Base-by-base conservation (phyloP, 768 basidiomycete species). In the Psilocybe cyanescens region DNA sequence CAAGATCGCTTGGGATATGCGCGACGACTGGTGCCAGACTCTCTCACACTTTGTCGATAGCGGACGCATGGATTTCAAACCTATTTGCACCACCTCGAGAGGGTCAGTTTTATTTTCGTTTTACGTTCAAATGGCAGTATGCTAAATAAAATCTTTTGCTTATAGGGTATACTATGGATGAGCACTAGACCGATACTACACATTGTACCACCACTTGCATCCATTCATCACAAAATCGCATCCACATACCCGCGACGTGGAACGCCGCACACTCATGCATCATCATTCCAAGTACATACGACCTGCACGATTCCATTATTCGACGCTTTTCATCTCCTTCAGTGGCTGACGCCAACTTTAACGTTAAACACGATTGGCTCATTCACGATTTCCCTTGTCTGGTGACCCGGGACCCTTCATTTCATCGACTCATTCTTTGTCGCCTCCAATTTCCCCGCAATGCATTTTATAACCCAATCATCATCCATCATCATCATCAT, bases 61-160 rank as follows among this genome's bases (percentile, higher is more conserved):
- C 17, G 91, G 90, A 30, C 83, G 90, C 50, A 86, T 85, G 16
- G 90, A 92, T 71, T 93, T 93, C 76, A 85, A 87, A 70, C 91
- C 91, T n/a, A 89, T 91, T 79, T 91, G 90, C 44, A 90, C 90
- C 17, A 89, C 90, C 8, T 59, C 86, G 5, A 75, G 86, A 76
- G 90, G 91, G 90, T 92, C 74, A 81, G 90, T 59, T 17, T 2
- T 16, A 16, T 12, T 31, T 52, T 45, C 45, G 16, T 61, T 31
- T 57, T 55, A 44, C 41, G 17, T 14, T 30, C 8, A 12, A 6
- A 53, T 16, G 19, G 44, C 44, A 58, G 41, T 57, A 41, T 54
- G 41, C 57, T 58, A 44, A 59, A 30, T 59, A 12, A 50, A 35
- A 9, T 46, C 46, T 56, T 44, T 37, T 44, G 14, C 46, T 51